Base-by-base conservation (phyloP, 1,284 basidiomycete species). In the Entoloma clypeatum region DNA sequence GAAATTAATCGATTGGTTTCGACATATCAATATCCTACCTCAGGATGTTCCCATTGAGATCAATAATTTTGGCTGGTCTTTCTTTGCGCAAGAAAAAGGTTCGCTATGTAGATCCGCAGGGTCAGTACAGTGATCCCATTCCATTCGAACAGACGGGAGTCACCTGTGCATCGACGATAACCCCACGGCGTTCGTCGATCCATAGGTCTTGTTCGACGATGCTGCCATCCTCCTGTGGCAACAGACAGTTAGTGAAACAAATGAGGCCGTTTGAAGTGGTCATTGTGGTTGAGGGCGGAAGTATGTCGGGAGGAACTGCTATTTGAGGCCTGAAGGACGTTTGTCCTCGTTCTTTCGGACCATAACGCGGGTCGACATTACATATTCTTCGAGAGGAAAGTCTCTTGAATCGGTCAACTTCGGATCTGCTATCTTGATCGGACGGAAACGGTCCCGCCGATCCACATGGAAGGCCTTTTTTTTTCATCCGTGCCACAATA, bases 171-270 rank as follows among this genome's bases (percentile, higher is more conserved):
- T 90, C 80, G 29, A 90, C 60, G 44, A 90, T 78, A 41, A 78
- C 65, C 0, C 86, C 86, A 21, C 74, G 68, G 7, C 67, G 65
- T 56, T 85, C 75, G 57, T 89, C 85, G 39, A 89, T 75, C 86
- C 86, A 89, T 13, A 89, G 65, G 55, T 89, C 86, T 51, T 76
- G 74, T 57, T 79, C 65, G 19, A 81, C 57, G 19, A 89, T 65
- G 31, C 69, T 76, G 16, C 88, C 89, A 55, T 91, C 85, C 56
- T 90, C 84, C 45, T 73, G 75, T 2, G 83, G 79, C 24, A 91
- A 67, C 43, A 83, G 63, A 54, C 89, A 89, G 62, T 92, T 91
- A 16, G 88, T 92, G 63, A 92, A 91, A 63, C 89, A 87, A 40
- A 91, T 64, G 16, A 91, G 68, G 32, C 75, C 76, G 60, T 87